Evolutionary conservation across 2,329 filamentous ascomycete genomes (phyloP).

Genomic region (Fusarium dimerum): DNA sequence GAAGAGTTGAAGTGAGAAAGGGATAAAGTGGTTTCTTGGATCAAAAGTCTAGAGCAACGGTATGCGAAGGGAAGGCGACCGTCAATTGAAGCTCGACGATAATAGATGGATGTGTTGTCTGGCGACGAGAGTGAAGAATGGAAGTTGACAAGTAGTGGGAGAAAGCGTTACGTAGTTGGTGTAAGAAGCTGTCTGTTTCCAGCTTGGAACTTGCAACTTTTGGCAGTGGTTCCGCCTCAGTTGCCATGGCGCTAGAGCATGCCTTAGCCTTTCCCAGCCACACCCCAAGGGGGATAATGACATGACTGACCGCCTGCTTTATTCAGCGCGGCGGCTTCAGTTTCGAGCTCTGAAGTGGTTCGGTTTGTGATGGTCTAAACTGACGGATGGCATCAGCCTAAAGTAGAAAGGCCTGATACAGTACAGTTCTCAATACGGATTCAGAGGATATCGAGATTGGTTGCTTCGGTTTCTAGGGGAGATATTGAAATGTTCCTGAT

Average conservation of each 20-base stretch:
- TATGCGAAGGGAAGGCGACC: conserved; percentile 12
- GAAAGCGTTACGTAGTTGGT: conserved; percentile 23
- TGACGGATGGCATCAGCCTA: not conserved
- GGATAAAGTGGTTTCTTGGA: conserved; percentile 7
- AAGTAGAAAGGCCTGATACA: not conserved
- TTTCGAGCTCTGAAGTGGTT: not conserved
- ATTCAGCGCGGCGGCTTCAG: not conserved
- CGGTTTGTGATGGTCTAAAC: not conserved
- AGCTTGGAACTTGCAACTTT: conserved; percentile 2
- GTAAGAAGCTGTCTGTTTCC: conserved; percentile 8
- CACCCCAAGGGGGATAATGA: not conserved
- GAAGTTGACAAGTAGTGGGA: conserved; percentile 24
- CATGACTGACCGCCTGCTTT: not conserved
- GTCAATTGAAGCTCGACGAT: conserved; percentile 20
- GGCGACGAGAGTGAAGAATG: conserved; percentile 17
- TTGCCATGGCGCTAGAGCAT: not conserved
- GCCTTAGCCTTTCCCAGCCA: conserved; percentile 6
- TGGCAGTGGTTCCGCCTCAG: too few relatives aligned
- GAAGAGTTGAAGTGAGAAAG: conserved; percentile 9
- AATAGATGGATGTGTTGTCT: conserved; percentile 17
- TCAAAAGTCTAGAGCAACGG: conserved; percentile 24
- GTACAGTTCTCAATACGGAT: not conserved
- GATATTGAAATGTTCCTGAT: conserved; percentile 17
- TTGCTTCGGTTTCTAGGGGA: conserved; percentile 1
- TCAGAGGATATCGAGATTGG: not conserved